Conservation (phyloP, 2,329 filamentous ascomycete genomes). For the Colletotrichum tanaceti region DNA sequence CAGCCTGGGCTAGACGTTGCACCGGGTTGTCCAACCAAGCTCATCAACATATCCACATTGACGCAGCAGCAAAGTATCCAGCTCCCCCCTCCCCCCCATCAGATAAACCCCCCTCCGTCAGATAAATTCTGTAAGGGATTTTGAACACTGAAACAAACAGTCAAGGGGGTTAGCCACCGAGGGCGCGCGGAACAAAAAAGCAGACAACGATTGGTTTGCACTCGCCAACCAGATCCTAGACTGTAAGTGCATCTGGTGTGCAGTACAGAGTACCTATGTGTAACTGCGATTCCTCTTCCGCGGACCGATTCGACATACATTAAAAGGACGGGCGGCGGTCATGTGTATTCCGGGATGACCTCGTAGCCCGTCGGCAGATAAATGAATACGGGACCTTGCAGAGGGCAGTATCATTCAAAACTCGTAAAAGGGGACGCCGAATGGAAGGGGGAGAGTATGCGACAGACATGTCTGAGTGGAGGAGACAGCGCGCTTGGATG, state of each 20-base stretch:
- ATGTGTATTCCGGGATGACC: conserved; percentile 1
- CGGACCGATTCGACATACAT: background rate
- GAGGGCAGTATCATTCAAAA: conserved; percentile 25
- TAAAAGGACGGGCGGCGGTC: background rate
- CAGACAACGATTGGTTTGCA: background rate
- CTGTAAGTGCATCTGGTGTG: background rate
- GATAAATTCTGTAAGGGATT: background rate
- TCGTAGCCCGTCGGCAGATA: conserved; percentile 9
- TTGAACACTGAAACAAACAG: background rate
- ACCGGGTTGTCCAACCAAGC: background rate
- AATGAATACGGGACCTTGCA: conserved; percentile 26
- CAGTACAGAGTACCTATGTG: background rate
- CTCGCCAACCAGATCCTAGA: background rate
- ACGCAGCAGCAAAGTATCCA: background rate
- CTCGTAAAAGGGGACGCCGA: background rate
- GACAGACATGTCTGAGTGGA: conserved; percentile 30
- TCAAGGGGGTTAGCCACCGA: background rate
- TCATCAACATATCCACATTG: too few species aligned
- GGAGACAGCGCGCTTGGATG: conserved; percentile 33
- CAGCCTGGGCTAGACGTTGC: background rate
- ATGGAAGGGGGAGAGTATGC: background rate
- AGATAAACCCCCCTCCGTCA: too few species aligned
- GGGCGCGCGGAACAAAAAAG: background rate
- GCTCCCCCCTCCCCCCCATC: background rate
- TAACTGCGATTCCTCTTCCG: background rate